These are phyloP conservation scores for Amanita polypyramis DNA, from an alignment of 768 basidiomycete species.

Conservation along the genomic window DNA sequence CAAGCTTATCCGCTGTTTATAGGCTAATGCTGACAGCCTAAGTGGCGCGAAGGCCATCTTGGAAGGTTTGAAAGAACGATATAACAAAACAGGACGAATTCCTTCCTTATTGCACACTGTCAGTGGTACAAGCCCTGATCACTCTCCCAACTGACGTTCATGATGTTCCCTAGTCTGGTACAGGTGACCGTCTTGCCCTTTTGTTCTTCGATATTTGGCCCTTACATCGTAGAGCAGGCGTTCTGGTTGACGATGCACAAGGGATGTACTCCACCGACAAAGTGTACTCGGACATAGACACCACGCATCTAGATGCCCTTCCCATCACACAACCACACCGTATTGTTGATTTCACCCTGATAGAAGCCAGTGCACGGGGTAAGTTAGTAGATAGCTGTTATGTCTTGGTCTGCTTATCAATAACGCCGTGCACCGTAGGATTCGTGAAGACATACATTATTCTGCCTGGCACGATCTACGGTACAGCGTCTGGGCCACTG, in stretches of 20 bases:
- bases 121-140: conserved; percentile 7
- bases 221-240: conserved; percentile 16
- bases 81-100: conserved; percentile 26
- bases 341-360: conserved; percentile 35
- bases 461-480: conserved; percentile 49
- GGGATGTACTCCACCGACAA: conserved; percentile 27
- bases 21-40: conserved; percentile 35
- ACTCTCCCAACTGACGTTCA: neutral
- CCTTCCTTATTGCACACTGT: conserved; percentile 35
- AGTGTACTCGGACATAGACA: conserved; percentile 41
- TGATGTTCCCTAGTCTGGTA: neutral
- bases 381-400: neutral
- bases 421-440: conserved; percentile 19
- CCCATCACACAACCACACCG: conserved; percentile 36
- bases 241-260: conserved; percentile 30
- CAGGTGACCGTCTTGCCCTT: neutral
- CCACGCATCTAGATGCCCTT: conserved; percentile 31
- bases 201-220: neutral
- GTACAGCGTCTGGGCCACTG: conserved; percentile 36
- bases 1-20: neutral
- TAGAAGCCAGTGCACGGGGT: conserved; percentile 41
- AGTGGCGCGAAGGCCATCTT: conserved; percentile 35
- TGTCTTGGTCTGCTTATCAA: neutral
- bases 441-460: conserved; percentile 42
- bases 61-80: conserved; percentile 38